These are phyloP conservation scores for Sicyos edulis DNA, from an alignment of 306 rosid species.

Conservation along the genomic window DNA sequence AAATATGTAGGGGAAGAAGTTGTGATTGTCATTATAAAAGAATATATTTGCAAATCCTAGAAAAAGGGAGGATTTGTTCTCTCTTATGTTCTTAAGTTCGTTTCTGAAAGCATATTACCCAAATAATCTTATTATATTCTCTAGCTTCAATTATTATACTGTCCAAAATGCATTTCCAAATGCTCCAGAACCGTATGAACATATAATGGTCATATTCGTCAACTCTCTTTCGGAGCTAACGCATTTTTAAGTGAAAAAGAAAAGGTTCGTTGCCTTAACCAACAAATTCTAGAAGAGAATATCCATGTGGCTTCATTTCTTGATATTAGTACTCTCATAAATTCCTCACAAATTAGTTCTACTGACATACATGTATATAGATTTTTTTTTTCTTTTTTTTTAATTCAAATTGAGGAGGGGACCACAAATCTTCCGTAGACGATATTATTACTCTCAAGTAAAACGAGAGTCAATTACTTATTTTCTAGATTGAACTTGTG, in stretches of 20 bases:
- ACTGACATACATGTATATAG: neutral
- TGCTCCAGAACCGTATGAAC: neutral
- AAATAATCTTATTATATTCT: constrained; percentile 9
- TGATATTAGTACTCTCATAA: neutral
- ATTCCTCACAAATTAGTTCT: neutral
- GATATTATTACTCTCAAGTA: too few relatives aligned
- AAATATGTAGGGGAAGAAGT: too few relatives aligned
- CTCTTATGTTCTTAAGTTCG: neutral
- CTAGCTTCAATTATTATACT: neutral
- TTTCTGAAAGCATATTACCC: constrained; percentile 13
- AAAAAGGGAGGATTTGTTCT: constrained; percentile 17
- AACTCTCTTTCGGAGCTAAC: neutral
- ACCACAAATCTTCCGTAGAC: too few relatives aligned
- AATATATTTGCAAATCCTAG: neutral
- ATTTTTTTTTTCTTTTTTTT: too few relatives aligned
- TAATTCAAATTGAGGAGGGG: too few relatives aligned
- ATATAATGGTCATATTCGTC: neutral
- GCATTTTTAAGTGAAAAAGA: neutral
- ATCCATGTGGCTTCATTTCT: constrained; percentile 6
- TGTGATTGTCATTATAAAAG: too few relatives aligned
- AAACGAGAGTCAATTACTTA: too few relatives aligned
- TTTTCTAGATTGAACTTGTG: too few relatives aligned
- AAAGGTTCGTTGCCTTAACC: neutral
- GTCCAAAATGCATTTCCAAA: neutral
- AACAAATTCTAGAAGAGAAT: neutral